Evolutionary conservation across 257 asterid species (phyloP).

Genomic region (Hygrophila difformis): DNA sequence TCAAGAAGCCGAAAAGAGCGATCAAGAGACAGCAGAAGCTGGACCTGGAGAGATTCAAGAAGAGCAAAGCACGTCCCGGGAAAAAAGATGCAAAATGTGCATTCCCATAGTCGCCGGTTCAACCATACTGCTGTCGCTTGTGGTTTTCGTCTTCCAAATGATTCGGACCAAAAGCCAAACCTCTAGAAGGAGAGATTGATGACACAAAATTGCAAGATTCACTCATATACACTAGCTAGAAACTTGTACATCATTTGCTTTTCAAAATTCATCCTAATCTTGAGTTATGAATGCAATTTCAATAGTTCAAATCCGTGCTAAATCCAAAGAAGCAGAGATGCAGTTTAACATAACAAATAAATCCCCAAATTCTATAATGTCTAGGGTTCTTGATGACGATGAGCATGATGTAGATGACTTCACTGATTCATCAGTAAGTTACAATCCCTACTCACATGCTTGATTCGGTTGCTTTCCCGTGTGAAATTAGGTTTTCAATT

Average conservation of each 20-base stretch:
- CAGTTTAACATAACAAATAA: no score
- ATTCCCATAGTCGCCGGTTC: conserved; percentile 75
- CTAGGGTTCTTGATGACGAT: no score
- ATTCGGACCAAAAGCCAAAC: conserved; percentile 37
- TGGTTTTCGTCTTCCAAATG: conserved; percentile 53
- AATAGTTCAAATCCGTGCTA: no score
- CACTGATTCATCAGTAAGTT: no score
- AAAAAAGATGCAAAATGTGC: conserved; percentile 34
- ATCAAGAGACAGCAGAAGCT: conserved; percentile 17
- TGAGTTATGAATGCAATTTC: no score
- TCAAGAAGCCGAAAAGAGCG: conserved; percentile 12
- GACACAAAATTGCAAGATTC: no score
- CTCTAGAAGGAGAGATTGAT: conserved; percentile 34
- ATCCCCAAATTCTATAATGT: no score
- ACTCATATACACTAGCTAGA: no score
- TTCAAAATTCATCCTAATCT: no score
- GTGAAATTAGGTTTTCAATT: not conserved
- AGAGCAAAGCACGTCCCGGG: conserved; percentile 8
- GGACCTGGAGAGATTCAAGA: conserved; percentile 11
- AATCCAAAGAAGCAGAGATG: no score
- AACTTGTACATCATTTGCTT: no score
- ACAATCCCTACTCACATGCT: not conserved
- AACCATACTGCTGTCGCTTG: conserved; percentile 56
- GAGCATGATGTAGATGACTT: no score
- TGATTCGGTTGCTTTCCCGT: conserved; percentile 7